Base-by-base conservation (phyloP, 352 stramenopile genomes). In the Phytophthora rubi region DNA sequence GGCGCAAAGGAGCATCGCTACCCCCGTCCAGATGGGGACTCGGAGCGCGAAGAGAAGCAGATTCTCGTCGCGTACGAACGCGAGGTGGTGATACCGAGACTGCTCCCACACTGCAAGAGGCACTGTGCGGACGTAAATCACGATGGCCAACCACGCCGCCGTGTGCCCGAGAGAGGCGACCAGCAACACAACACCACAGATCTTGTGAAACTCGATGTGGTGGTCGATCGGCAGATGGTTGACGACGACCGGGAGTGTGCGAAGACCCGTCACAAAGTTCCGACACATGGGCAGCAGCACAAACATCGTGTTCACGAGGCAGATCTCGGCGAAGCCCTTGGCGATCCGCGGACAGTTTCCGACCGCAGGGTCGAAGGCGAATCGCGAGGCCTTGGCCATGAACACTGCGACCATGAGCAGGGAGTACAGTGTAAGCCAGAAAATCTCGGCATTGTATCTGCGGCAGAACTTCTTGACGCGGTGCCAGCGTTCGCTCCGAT, bases 281-380 rank as follows among this genome's bases (percentile, higher is more conserved):
- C 83, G 83, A 32, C 87, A 93, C 79, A 94, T 90, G 2, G 87
- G 83, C 16, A 94, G 59, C 62, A 94, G 64, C 6, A 94, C 80
- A 55, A 89, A 92, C 51, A 85, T 77, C 18, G 84, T 90, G 68
- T 93, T 89, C 15, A 94, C 80, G 72, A 92, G 79, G 54, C 86
- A 77, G 59, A 93, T 77, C 61, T 94, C 83, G 3, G 86, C 83
- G 49, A 80, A 92, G 2, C 81, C 86, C 57, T 91, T 91, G 21
- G 86, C 86, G 65, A 92, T 76, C 1, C 81, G 75, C 5, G 83
- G 75, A 15, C 69, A 81, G 53, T 83, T 85, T 0, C 82, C 81
- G 10, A 90, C 81, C 0, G 83, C 86, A 7, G 81, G 68, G 55
- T 91, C 83, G 45, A 78, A 71, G 0, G 53, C 4, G 23, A 88